phyloP scores from a whole-genome alignment of 441 rosid genomes.

The Cnidoscolus chayamansa region DNA sequence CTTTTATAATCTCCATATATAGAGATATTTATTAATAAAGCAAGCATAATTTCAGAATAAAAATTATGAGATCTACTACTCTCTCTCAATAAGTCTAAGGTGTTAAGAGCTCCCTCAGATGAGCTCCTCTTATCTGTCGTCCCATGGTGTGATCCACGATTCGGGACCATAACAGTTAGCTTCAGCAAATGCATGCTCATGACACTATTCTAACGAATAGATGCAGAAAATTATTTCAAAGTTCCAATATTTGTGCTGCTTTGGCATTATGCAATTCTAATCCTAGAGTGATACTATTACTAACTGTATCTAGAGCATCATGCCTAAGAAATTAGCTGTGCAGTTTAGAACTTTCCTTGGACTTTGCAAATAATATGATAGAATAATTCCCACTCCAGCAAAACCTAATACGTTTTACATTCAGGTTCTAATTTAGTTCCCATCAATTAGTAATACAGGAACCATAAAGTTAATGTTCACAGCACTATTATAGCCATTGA shows the following conservation, averaged over 20 bases:
- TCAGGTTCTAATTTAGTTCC: neutral
- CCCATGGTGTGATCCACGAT: no score
- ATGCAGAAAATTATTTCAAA: neutral
- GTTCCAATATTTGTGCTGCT: neutral
- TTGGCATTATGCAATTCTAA: constrained; percentile 8
- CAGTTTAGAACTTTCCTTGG: neutral
- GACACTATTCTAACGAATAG: neutral
- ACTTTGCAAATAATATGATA: neutral
- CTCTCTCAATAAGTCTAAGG: no score
- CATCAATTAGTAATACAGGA: neutral
- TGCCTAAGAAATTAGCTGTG: neutral
- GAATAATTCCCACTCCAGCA: neutral
- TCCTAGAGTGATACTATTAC: neutral
- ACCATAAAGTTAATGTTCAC: neutral
- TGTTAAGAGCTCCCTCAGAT: no score
- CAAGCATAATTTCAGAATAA: no score
- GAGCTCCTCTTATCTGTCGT: no score
- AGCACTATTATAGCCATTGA: neutral
- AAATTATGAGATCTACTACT: no score
- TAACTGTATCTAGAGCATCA: neutral
- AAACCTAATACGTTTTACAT: neutral
- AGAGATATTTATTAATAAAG: no score
- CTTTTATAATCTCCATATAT: no score
- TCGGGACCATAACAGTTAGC: no score
- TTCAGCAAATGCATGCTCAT: neutral